Evolutionary conservation across 306 rosid genomes (phyloP).

Genomic region (Herpetospermum pedunculosum): DNA sequence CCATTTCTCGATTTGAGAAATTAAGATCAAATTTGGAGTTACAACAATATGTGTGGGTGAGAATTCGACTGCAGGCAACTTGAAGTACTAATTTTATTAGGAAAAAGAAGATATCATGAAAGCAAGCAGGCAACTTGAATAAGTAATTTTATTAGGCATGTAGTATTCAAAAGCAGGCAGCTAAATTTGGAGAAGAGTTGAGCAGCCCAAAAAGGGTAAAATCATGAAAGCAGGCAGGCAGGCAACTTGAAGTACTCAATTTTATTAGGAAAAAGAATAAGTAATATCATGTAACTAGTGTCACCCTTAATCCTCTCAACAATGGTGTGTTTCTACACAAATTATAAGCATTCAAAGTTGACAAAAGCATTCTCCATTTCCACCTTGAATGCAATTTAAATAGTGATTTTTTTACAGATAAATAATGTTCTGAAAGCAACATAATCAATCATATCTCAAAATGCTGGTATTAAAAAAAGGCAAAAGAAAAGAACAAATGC

Average conservation of each 20-base stretch:
- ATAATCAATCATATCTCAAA: background rate
- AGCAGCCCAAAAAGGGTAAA: no score
- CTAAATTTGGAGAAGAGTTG: no score
- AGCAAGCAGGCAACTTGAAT: no score
- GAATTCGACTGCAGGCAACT: no score
- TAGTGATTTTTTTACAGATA: constrained; percentile 39
- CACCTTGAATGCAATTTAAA: constrained; percentile 26
- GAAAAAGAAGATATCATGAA: no score
- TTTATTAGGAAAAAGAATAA: constrained; percentile 26
- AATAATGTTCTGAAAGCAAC: constrained; percentile 21
- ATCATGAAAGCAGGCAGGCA: no score
- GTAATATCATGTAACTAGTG: constrained; percentile 11
- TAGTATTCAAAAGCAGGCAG: no score
- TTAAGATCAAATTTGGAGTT: background rate
- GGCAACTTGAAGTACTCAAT: constrained; percentile 14
- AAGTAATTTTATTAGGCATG: no score
- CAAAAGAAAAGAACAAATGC: constrained; percentile 22
- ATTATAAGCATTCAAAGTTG: constrained; percentile 31
- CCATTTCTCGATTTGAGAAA: background rate
- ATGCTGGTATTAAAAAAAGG: constrained; percentile 13
- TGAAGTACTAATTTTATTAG: no score
- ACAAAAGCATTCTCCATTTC: constrained; percentile 20
- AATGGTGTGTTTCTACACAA: constrained; percentile 24
- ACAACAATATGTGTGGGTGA: background rate
- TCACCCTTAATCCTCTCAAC: background rate